Evolutionary conservation across 306 rosid genomes (phyloP), one percentile per base, ranked within the genome.

Genomic region (Vigna unguiculata): DNA sequence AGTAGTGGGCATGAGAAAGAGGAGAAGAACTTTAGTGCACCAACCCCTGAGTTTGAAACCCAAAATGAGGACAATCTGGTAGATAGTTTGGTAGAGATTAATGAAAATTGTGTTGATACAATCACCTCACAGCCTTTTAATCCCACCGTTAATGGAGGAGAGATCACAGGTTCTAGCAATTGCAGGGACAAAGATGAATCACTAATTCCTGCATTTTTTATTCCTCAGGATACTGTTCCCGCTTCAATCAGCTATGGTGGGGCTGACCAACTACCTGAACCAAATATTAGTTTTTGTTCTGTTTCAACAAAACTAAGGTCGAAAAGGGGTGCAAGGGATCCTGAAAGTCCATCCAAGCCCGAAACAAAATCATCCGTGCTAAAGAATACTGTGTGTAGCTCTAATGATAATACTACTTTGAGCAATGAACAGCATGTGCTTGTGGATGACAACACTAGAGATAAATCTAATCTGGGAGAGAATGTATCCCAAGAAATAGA

Each of bases 261-360:
- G 80, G 81, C 79, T 80, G 88, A 76, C 71, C 76, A 78, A 77
- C 78, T 78, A 43, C 76, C 80, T 40, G 89, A 88, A 79, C 81
- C 76, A 84, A 81, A 75, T 69, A 78, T 84, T 74, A 74, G 74
- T 69, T 78, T 79, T 16, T 74, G 80, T 59, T 77, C 87, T n/a
- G 76, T 83, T 78, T 74, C 92, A 46, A 87, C 92, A 24, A 89
- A 90, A 87, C 78, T 88, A 60, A 83, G 85, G 78, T 87, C 92
- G 41, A 90, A 85, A 82, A 83, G 85, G 84, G 83, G 75, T 79
- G 52, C 85, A 47, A 78, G 74, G 84, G 92, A 85, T 84, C 83
- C 83, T 62, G 91, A 84, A 84, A 84, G 84, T 82, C 87, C 96
- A 69, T 74, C 89, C 75, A 84, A 86, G 85, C 86, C 49, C 75